Base-by-base conservation (phyloP, 2,329 filamentous ascomycete species). In the Fusarium luffae region DNA sequence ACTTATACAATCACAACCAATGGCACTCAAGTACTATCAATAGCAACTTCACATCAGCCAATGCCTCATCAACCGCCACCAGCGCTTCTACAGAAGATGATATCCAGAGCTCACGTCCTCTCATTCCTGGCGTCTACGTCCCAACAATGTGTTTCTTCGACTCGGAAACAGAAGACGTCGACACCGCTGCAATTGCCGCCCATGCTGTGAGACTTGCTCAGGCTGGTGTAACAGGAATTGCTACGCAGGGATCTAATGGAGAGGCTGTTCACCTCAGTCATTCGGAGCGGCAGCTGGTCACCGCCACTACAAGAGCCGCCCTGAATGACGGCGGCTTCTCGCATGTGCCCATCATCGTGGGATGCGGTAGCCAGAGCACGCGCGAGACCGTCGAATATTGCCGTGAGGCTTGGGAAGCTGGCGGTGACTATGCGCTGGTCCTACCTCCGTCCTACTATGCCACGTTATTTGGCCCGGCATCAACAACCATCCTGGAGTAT, bases 181-280 rank as follows among this genome's bases (percentile, higher is more conserved):
- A 93, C 75, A 83, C 86, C 14, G 79, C 82, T 37, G 87, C 88
- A 41, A 89, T 90, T 62, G 84, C 86, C 50, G 85, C 82, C 54
- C 83, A 87, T 76, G 89, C 91, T 40, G 86, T 92, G 54, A 88
- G 89, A 73, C 88, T 95, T n/a, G 92, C 91, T 48, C 85, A 89
- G 74, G 88, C 90, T 28, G 92, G 92, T 68, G 88, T 94, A 43
- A 86, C 90, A 18, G 92, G 92, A 21, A 85, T 95, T 48, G 90
- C 92, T 50, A 92, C 90, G 13, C 92, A 94, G 78, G 92, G 92
- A 48, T 93, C 90, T 76, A 95, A 95, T 76, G 92, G 92, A 74
- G 93, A 96, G 82, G 92, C 93, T 10, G 92, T 94, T 14, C 92
- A 94, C 76, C 85, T 95, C 34, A 89, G 89, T 44, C 90, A 90